Percentiles rank a stretch among this genome's conserved stretches.
Conservation (phyloP, 169 alveolate genomes). For the Cryptosporidium bovis region DNA sequence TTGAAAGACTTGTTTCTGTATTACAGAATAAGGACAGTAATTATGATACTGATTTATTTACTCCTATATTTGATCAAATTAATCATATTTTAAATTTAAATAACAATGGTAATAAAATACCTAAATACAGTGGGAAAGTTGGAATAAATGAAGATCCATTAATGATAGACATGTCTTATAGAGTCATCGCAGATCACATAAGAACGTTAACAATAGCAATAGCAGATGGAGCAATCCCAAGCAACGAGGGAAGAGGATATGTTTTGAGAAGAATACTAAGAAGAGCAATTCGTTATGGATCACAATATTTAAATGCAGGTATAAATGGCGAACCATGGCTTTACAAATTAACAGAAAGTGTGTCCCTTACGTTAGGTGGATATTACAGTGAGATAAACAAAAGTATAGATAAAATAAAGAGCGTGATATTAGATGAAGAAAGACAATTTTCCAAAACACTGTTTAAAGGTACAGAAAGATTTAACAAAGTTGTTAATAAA, state of each 20-base stretch:
- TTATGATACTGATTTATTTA: conserved; percentile 93
- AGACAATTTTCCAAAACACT: conserved; percentile 86
- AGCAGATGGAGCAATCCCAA: conserved; percentile 92
- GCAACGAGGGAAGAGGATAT: conserved; percentile 92
- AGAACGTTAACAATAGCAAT: conserved; percentile 92
- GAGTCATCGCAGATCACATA: conserved; percentile 94
- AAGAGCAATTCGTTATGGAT: conserved; percentile 91
- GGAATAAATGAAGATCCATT: conserved; percentile 83
- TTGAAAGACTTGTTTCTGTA: conserved; percentile 92
- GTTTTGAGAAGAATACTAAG: conserved; percentile 92
- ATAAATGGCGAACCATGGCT: conserved; percentile 84
- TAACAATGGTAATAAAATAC: conserved; percentile 62
- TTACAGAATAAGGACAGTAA: conserved; percentile 84
- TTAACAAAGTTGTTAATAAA: conserved; percentile 75
- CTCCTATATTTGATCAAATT: conserved; percentile 85
- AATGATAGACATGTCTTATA: conserved; percentile 90
- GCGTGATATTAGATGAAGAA: conserved; percentile 86
- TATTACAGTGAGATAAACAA: conserved; percentile 86
- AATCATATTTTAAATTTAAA: conserved; percentile 78
- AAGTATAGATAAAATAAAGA: conserved; percentile 83
- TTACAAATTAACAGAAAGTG: conserved; percentile 86
- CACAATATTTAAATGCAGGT: conserved; percentile 80
- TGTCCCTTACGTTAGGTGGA: conserved; percentile 84
- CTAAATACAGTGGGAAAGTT: conserved; percentile 87
- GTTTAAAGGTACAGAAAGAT: conserved; percentile 87